Percentiles rank a stretch among this genome's conserved stretches.
These are phyloP conservation scores for Aureobasidium pullulans DNA, from an alignment of 2,329 filamentous ascomycete genomes.

Conservation along the genomic window DNA sequence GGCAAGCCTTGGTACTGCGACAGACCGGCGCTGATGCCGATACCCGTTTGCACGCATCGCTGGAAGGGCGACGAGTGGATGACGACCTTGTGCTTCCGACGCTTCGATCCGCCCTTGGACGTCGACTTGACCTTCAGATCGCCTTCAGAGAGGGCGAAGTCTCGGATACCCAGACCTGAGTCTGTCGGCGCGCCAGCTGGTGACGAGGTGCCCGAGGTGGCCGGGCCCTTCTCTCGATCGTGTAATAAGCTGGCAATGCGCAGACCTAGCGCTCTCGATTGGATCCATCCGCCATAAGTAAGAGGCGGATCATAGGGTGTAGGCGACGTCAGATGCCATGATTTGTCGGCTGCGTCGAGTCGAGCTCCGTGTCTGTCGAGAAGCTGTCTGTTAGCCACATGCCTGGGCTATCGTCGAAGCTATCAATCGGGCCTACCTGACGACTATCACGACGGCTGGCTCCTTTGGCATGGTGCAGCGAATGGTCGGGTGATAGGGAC, in stretches of 20 bases:
- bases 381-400: slow-evolving; percentile 15
- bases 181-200: background rate
- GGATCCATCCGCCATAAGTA: slow-evolving; percentile 89
- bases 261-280: slow-evolving; percentile 71
- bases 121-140: slow-evolving; percentile 30
- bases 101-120: slow-evolving; percentile 21
- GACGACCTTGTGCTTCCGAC: slow-evolving; percentile 65
- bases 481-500: background rate
- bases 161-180: background rate
- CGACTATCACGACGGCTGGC: slow-evolving; percentile 43
- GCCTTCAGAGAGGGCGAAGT: background rate
- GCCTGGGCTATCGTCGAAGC: background rate
- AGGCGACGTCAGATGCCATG: slow-evolving; percentile 88
- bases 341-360: slow-evolving; percentile 87
- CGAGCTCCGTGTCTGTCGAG: slow-evolving; percentile 72
- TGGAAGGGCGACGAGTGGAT: slow-evolving; percentile 92
- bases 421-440: slow-evolving; percentile 31
- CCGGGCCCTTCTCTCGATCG: slow-evolving; percentile 39
- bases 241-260: slow-evolving; percentile 70
- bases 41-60: slow-evolving; percentile 84
- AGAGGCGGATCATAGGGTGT: slow-evolving; percentile 93
- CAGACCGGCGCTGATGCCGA: slow-evolving; percentile 80
- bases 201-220: slow-evolving; percentile 23
- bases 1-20: slow-evolving; percentile 52
- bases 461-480: slow-evolving; percentile 34